Percentiles rank a stretch among this genome's conserved stretches.
These are phyloP conservation scores for Falciphora oryzae DNA, from an alignment of 2,329 filamentous ascomycete genomes.

Conservation along the genomic window DNA sequence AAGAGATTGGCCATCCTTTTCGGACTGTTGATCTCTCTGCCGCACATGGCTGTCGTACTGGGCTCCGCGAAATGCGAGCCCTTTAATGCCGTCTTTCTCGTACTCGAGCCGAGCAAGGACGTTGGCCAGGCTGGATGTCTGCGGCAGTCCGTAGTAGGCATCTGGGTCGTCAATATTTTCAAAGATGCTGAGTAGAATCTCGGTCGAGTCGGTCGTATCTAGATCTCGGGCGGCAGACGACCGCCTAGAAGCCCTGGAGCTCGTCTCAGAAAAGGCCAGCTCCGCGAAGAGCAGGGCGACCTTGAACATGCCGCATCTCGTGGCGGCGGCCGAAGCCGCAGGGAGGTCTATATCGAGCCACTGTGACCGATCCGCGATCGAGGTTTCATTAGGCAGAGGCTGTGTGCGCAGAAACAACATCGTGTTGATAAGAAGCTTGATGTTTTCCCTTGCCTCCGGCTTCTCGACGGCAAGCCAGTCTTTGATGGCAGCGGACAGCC, in stretches of 20 bases:
- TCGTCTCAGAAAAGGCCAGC: slow-evolving; percentile 53
- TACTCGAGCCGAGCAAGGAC: slow-evolving; percentile 82
- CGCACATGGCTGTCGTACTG: slow-evolving; percentile 83
- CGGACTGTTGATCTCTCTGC: slow-evolving; percentile 44
- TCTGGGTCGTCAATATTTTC: slow-evolving; percentile 94
- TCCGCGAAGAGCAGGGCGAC: slow-evolving; percentile 81
- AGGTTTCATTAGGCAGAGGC: slow-evolving; percentile 65
- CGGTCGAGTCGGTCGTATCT: slow-evolving; percentile 46
- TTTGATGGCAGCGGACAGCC: slow-evolving; percentile 60
- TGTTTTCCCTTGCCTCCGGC: slow-evolving; percentile 49
- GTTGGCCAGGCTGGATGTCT: slow-evolving; percentile 68
- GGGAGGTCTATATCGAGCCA: slow-evolving; percentile 85
- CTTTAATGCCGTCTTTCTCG: slow-evolving; percentile 81
- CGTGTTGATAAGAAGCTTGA: slow-evolving; percentile 68
- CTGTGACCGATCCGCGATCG: slow-evolving; percentile 68
- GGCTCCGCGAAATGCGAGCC: slow-evolving; percentile 83
- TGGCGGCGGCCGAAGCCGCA: slow-evolving; percentile 64
- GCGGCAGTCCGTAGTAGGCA: slow-evolving; percentile 85
- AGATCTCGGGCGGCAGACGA: slow-evolving; percentile 51
- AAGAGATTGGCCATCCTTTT: slow-evolving; percentile 60
- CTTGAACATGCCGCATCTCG: slow-evolving; percentile 77
- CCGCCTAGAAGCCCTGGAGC: slow-evolving; percentile 53
- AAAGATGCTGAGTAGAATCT: slow-evolving; percentile 76
- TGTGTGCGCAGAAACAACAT: slow-evolving; percentile 88
- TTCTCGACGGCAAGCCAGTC: slow-evolving; percentile 53